Base-by-base conservation (phyloP, 1,284 basidiomycete species). In the Rhodotorula sp. region DNA sequence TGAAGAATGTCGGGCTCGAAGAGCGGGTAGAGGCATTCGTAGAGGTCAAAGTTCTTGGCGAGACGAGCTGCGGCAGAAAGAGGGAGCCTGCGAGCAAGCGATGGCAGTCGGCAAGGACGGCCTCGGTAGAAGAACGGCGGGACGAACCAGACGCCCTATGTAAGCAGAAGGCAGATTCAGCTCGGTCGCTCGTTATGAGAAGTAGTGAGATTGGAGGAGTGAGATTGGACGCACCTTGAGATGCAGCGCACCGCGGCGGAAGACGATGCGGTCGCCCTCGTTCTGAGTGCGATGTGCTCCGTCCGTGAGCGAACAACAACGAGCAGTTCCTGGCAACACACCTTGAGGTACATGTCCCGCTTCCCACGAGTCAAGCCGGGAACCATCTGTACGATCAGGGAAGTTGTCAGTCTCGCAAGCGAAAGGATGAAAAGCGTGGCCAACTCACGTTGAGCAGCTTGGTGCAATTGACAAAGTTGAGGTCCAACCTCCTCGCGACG, bases 401-500 rank as follows among this genome's bases (percentile, higher is more conserved):
- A 10, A 10, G 31, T 4, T 6, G 20, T 30, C 26, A 47, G 30
- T 5, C 15, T 10, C 6, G 31, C 18, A 5, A 13, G 37, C 11
- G n/a, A 34, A 50, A 2, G 26, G 8, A 18, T 0, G 46, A 37
- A 30, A 7, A 46, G 51, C 3, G 20, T 31, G 18, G 10, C 24
- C 26, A 13, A 46, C 52, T 16, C 30, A 69, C 51, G 55, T 77
- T 77, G 34, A 77, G 64, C n/a, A 76, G 59, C 65, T 77, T 77
- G 26, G 76, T 77, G 46, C 71, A 69, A 55, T 77, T 77, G 59
- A 77, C 59, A 50, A 66, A 66, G 63, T 69, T 62, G 51, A 63
- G 73, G 59, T 76, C 76, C 11, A 62, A 48, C 31, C 71, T 22
- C 20, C 68, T 53, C 8, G 66, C 71, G 37, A 70, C 62, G 40